Percentiles rank a stretch among this genome's conserved stretches.
Evolutionary conservation across 129 eudicot genomes (phyloP).

Genomic region (Helichrysum umbraculigerum): DNA sequence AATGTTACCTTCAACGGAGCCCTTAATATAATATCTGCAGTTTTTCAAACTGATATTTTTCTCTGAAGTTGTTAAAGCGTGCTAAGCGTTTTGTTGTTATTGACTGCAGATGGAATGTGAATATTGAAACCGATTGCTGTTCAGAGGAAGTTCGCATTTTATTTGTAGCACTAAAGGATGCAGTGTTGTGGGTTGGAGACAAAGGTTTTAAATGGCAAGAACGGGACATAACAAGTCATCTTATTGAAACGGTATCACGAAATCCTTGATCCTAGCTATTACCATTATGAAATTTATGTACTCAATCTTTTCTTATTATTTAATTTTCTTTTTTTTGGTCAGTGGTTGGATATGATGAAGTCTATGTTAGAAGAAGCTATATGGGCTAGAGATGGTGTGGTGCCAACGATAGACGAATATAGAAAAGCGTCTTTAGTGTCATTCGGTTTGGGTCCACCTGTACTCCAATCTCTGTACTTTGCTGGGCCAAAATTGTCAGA

Average conservation of each 20-base stretch:
- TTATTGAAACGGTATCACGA: conserved; percentile 63
- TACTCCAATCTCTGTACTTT: conserved; percentile 63
- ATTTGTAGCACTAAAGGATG: conserved; percentile 5
- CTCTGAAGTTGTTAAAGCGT: neutral
- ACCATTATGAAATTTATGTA: neutral
- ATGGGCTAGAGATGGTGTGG: conserved; percentile 46
- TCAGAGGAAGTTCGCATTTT: conserved; percentile 1
- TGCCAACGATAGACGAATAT: conserved; percentile 72
- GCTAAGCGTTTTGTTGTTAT: conserved; percentile 6
- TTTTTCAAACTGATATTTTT: neutral
- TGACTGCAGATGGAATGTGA: conserved; percentile 19
- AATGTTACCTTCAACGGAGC: neutral
- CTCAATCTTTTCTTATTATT: neutral
- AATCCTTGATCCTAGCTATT: neutral
- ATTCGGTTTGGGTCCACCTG: conserved; percentile 82
- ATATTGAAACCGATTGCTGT: conserved; percentile 10
- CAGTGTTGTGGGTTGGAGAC: conserved; percentile 50
- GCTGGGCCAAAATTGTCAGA: conserved; percentile 42
- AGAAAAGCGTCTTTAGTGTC: conserved; percentile 70
- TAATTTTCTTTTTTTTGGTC: conserved; percentile 15
- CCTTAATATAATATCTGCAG: neutral
- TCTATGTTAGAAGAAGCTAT: conserved; percentile 75
- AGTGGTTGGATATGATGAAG: conserved; percentile 77
- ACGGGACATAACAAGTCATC: conserved; percentile 57
- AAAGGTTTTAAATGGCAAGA: conserved; percentile 59